A percentile compares a stretch with the other conserved stretches of the same genome.
Evolutionary conservation across 139 green algal species (phyloP).

Genomic region (Choricystis sp.): DNA sequence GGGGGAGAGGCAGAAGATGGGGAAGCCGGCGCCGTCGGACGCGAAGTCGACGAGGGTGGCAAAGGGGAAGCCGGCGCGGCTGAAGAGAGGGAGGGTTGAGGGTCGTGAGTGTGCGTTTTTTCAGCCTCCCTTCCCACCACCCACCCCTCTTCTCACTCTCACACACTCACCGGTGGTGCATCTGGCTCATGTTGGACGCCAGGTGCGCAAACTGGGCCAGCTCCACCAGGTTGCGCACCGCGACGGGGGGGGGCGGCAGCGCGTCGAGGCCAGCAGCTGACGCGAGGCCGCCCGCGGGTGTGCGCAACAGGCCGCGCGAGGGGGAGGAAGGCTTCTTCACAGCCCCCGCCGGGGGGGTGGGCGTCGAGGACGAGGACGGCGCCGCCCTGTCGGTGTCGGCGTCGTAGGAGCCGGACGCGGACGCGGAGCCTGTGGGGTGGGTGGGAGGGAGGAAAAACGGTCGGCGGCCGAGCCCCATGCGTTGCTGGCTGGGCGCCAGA

Average conservation of each 20-base stretch:
- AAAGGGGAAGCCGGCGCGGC: conserved; percentile 87
- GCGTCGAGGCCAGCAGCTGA: conserved; percentile 69
- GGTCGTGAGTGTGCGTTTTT: conserved; percentile 5
- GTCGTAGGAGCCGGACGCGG: no score
- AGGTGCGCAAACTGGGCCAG: conserved; percentile 79
- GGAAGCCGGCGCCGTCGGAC: conserved; percentile 69
- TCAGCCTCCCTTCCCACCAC: neutral
- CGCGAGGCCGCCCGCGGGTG: conserved; percentile 67
- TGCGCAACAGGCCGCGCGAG: conserved; percentile 48
- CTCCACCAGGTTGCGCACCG: conserved; percentile 52
- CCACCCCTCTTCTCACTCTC: no score
- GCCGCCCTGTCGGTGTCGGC: no score
- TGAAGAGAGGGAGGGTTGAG: no score
- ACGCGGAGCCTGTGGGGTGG: no score
- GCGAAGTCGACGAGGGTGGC: conserved; percentile 94
- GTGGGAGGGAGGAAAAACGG: no score
- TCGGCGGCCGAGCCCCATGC: no score
- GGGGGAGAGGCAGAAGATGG: conserved; percentile 74
- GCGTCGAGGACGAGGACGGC: no score
- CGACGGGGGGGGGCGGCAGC: conserved; percentile 64
- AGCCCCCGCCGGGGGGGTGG: no score
- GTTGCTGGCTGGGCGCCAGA: no score
- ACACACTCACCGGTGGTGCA: conserved; percentile 84
- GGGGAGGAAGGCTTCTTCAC: no score
- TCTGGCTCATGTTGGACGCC: conserved; percentile 89